These are phyloP conservation scores for Papiliotrema flavescens DNA, from an alignment of 1,284 basidiomycete genomes.

Conservation along the genomic window DNA sequence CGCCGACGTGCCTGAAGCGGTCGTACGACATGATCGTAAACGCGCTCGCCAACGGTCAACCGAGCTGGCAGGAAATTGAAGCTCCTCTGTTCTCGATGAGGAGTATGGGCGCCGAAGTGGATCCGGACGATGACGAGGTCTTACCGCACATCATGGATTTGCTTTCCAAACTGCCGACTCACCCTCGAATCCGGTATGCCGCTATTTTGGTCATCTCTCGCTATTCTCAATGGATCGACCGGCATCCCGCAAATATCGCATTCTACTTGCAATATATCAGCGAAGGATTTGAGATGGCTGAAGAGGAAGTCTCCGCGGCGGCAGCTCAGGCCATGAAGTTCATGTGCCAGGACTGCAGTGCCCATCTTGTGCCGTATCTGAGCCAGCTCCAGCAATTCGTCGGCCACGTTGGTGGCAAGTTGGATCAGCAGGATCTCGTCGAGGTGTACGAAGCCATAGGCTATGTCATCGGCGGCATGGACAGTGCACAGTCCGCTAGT, in stretches of 20 bases:
- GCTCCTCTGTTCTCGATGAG: conserved; percentile 97
- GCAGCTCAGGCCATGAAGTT: conserved; percentile 96
- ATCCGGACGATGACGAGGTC: conserved; percentile 74
- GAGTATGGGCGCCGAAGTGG: conserved; percentile 94
- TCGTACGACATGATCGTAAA: conserved; percentile 76
- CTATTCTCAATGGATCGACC: conserved; percentile 95
- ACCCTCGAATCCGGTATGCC: conserved; percentile 91
- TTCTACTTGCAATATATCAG: conserved; percentile 88
- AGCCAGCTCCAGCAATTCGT: conserved; percentile 90
- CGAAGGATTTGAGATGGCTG: conserved; percentile 74
- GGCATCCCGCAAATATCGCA: conserved; percentile 82
- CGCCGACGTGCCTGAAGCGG: conserved; percentile 75
- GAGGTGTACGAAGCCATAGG: conserved; percentile 95
- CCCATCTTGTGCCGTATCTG: conserved; percentile 88
- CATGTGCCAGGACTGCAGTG: conserved; percentile 93
- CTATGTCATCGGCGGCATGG: conserved; percentile 89
- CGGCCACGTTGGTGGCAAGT: conserved; percentile 66
- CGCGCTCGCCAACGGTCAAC: conserved; percentile 55
- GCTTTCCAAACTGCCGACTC: conserved; percentile 81
- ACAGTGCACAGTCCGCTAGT: conserved; percentile 71
- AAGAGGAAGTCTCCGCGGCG: conserved; percentile 85
- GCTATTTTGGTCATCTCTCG: conserved; percentile 91
- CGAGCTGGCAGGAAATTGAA: conserved; percentile 94
- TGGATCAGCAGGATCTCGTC: conserved; percentile 80
- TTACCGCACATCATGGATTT: conserved; percentile 95